These are phyloP conservation scores for Geoglossum cookeanum DNA, from an alignment of 2,329 filamentous ascomycete genomes.

Conservation along the genomic window DNA sequence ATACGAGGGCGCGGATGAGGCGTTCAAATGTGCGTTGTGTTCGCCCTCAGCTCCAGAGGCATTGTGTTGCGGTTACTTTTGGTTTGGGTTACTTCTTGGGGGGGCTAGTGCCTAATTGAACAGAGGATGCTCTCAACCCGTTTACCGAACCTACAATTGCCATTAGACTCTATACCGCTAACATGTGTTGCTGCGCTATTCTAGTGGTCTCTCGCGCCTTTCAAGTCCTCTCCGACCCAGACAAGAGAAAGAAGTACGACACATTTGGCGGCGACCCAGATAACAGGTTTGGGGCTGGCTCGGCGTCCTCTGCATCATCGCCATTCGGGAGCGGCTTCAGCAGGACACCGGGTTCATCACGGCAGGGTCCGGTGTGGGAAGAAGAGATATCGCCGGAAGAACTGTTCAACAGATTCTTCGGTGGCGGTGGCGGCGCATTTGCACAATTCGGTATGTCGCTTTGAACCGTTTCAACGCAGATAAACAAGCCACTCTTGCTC, in stretches of 20 bases:
- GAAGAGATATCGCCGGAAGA: constrained; percentile 93
- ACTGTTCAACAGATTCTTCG: constrained; percentile 93
- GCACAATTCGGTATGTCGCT: constrained; percentile 1
- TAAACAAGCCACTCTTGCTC: constrained; percentile 1
- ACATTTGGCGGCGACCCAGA: constrained; percentile 84
- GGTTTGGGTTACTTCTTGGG: neutral
- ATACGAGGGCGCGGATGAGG: constrained; percentile 85
- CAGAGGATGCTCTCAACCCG: neutral
- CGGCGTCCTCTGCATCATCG: constrained; percentile 21
- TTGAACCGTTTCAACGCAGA: neutral
- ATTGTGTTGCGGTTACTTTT: neutral
- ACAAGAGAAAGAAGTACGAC: constrained; percentile 82
- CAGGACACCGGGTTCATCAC: constrained; percentile 28
- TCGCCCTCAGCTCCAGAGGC: no score
- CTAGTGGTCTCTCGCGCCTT: constrained; percentile 80
- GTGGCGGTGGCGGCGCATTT: constrained; percentile 17
- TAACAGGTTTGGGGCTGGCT: constrained; percentile 49
- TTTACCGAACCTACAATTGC: neutral
- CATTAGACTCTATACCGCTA: neutral
- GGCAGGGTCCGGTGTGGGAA: constrained; percentile 47
- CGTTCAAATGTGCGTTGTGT: constrained; percentile 59
- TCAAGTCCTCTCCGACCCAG: constrained; percentile 76
- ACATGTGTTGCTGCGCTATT: constrained; percentile 2
- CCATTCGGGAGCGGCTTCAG: constrained; percentile 27
- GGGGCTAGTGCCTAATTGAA: neutral